These are phyloP conservation scores for Cryphonectria radicalis DNA, from an alignment of 2,329 filamentous ascomycete genomes.

Conservation along the genomic window DNA sequence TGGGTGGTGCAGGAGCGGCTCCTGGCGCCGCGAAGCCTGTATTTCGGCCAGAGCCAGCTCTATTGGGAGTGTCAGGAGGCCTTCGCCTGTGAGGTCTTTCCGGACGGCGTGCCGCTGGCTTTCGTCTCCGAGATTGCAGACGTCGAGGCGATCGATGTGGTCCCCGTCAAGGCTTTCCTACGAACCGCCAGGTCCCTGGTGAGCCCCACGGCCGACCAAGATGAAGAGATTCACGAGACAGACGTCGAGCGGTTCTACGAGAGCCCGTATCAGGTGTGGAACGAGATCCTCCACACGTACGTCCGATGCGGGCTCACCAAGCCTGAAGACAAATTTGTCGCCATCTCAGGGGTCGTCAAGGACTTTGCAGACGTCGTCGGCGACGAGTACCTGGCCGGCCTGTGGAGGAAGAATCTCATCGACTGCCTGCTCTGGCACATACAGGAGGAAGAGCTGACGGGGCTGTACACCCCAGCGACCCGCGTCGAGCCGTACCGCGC, in stretches of 20 bases:
- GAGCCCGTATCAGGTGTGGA: constrained; percentile 15
- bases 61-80: constrained; percentile 26
- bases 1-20: constrained; percentile 29
- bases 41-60: constrained; percentile 18
- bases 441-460: not conserved
- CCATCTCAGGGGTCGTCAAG: constrained; percentile 23
- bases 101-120: not conserved
- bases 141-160: rapidly evolving
- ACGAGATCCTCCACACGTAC: constrained; percentile 15
- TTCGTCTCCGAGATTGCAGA: constrained; percentile 10
- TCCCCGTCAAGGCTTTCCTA: constrained; percentile 16
- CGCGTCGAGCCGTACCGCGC: constrained; percentile 5
- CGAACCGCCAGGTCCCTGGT: not conserved
- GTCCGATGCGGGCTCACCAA: constrained; percentile 20
- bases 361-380: constrained; percentile 1
- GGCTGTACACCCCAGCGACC: not conserved
- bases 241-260: constrained; percentile 4
- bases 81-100: constrained; percentile 22
- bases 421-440: constrained; percentile 21
- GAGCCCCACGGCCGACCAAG: not conserved
- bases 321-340: constrained; percentile 19
- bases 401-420: constrained; percentile 20
- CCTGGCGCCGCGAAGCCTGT: constrained; percentile 17
- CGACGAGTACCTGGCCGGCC: constrained; percentile 25
- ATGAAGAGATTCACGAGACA: too few relatives aligned